Evolutionary conservation across 805 yeast species (phyloP).

Genomic region (Metschnikowia shivogae): DNA sequence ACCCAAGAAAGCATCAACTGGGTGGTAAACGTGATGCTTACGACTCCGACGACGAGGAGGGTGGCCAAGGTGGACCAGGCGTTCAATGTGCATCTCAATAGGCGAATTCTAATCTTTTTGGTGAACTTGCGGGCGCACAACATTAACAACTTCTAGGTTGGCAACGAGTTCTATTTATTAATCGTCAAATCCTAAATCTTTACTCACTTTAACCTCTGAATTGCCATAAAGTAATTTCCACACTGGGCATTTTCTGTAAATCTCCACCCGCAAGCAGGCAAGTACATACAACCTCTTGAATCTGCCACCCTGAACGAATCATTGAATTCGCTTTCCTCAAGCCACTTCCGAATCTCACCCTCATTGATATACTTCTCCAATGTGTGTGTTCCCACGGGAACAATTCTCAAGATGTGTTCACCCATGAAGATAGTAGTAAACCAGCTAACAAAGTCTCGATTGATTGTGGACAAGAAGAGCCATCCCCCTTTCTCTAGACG

Average conservation of each 20-base stretch:
- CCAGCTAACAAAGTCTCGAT: conserved; percentile 83
- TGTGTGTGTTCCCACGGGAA: conserved; percentile 91
- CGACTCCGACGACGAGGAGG: conserved; percentile 45
- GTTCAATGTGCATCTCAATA: conserved; percentile 26
- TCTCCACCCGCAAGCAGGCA: conserved; percentile 85
- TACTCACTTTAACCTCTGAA: conserved; percentile 40
- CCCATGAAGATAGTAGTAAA: conserved; percentile 90
- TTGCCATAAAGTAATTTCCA: conserved; percentile 90
- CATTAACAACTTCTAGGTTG: neutral
- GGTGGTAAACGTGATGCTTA: conserved; percentile 41
- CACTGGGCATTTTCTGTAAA: conserved; percentile 54
- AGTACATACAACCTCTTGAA: conserved; percentile 73
- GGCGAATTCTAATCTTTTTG: conserved; percentile 3
- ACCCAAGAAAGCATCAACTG: conserved; percentile 55
- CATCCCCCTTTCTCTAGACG: conserved; percentile 79
- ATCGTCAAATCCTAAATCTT: neutral
- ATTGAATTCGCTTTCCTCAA: conserved; percentile 34
- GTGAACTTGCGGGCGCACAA: conserved; percentile 3
- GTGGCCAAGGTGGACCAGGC: conserved; percentile 24
- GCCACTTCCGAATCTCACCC: conserved; percentile 65
- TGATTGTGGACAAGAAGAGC: conserved; percentile 85
- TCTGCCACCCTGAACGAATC: conserved; percentile 52
- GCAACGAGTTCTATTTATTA: conserved; percentile 4
- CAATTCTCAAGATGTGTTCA: conserved; percentile 73
- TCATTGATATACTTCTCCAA: conserved; percentile 81